Evolutionary conservation across 2,329 filamentous ascomycete species (phyloP).

Genomic region (Chrysoporthe puriensis): DNA sequence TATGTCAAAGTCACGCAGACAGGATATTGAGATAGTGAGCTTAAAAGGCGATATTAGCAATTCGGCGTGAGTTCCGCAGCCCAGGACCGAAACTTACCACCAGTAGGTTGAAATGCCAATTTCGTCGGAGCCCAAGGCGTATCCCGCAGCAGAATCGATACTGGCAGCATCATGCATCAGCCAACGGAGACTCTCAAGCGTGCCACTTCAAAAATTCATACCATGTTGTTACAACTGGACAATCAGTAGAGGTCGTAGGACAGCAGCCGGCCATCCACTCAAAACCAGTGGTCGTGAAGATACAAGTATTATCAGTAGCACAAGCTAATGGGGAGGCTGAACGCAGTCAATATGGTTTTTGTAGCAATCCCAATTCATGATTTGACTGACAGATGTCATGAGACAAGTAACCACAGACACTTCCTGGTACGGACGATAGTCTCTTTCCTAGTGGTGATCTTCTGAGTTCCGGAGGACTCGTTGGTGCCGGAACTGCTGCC

Average conservation of each 20-base stretch:
- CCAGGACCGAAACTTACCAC: neutral
- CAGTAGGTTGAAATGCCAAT: conserved; percentile 9
- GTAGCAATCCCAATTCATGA: too few species aligned
- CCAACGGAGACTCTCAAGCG: neutral
- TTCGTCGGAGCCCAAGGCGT: neutral
- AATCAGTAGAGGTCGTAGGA: conserved; percentile 31
- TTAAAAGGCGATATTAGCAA: neutral
- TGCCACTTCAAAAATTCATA: neutral
- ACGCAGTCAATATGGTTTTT: neutral
- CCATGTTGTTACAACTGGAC: conserved; percentile 35
- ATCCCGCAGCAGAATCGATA: conserved; percentile 32
- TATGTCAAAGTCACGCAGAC: conserved; percentile 40
- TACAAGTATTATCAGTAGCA: conserved; percentile 33
- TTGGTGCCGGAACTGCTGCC: conserved; percentile 22
- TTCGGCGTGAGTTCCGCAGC: neutral
- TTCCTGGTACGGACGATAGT: conserved; percentile 27
- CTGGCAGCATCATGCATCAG: conserved; percentile 21
- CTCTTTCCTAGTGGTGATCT: conserved; percentile 30
- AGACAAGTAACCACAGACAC: conserved; percentile 17
- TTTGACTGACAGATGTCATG: conserved; percentile 31
- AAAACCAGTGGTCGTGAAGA: conserved; percentile 34
- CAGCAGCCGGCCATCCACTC: conserved; percentile 40
- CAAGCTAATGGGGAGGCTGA: conserved; percentile 36
- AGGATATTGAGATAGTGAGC: conserved; percentile 29
- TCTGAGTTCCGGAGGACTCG: conserved; percentile 17